phyloP scores from a whole-genome alignment of 2,329 filamentous ascomycete species.

The Clonostachys solani region DNA sequence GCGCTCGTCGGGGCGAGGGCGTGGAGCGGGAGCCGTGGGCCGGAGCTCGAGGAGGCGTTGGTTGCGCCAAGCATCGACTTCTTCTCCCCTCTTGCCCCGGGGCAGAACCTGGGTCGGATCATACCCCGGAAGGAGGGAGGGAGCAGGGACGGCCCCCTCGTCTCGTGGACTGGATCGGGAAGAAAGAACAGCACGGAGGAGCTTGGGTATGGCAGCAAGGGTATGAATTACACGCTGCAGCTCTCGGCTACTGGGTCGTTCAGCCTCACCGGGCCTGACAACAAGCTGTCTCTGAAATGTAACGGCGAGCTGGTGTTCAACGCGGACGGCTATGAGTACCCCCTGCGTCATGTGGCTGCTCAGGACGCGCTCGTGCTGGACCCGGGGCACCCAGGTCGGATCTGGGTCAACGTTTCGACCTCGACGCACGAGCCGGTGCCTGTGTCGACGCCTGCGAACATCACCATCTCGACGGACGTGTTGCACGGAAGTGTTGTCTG shows the following conservation, averaged over 20 bases:
- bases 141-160: conserved; percentile 9
- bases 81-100: conserved; percentile 28
- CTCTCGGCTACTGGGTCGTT: conserved; percentile 34
- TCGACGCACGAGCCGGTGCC: conserved; percentile 36
- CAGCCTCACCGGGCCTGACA: conserved; percentile 34
- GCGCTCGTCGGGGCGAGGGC: conserved; percentile 36
- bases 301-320: conserved; percentile 32
- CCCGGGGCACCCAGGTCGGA: conserved; percentile 39
- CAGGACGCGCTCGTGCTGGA: conserved; percentile 42
- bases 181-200: conserved; percentile 1
- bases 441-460: conserved; percentile 20
- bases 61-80: conserved; percentile 27
- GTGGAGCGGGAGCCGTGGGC: conserved; percentile 33
- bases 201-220: conserved; percentile 32
- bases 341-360: conserved; percentile 37
- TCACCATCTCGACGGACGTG: conserved; percentile 37
- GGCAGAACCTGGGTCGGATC: conserved; percentile 36
- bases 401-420: conserved; percentile 42
- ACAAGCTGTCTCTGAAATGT: conserved; percentile 26
- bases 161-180: conserved; percentile 21
- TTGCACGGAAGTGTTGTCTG: conserved; percentile 43
- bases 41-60: conserved; percentile 15
- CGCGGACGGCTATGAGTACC: conserved; percentile 39
- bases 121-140: conserved; percentile 3
- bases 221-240: conserved; percentile 37